A percentile compares a stretch with the other conserved stretches of the same genome.
phyloP scores from a whole-genome alignment of 148 eudicot species.

The Selenicereus undatus region DNA sequence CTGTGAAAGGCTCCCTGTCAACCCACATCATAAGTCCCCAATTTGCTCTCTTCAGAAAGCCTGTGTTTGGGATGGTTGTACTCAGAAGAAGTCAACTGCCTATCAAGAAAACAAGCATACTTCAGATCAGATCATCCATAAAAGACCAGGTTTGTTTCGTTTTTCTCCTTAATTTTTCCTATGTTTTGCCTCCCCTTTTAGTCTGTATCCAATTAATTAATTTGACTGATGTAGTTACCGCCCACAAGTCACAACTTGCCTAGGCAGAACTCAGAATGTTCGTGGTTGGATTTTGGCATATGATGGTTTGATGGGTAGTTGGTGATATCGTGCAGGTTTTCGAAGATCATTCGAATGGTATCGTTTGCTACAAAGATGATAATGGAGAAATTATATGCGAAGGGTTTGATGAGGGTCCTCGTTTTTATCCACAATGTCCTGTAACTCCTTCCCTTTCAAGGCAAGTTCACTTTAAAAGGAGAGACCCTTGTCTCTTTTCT shows the following conservation, averaged over 20 bases:
- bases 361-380: conserved; percentile 70
- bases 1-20: conserved; percentile 31
- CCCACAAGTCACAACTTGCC: neutral
- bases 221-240: too few relatives aligned
- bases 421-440: conserved; percentile 41
- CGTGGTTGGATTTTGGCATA: neutral
- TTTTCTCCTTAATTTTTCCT: conserved; percentile 17
- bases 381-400: conserved; percentile 81
- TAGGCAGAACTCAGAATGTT: neutral
- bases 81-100: conserved; percentile 30
- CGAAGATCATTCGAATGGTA: conserved; percentile 73
- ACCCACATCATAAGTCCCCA: conserved; percentile 30
- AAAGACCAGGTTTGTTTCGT: conserved; percentile 45
- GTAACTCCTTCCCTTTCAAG: conserved; percentile 32
- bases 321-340: conserved; percentile 46
- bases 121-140: conserved; percentile 41
- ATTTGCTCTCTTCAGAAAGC: conserved; percentile 26
- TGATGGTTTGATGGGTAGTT: neutral
- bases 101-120: conserved; percentile 27
- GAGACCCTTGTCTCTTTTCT: neutral
- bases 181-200: neutral
- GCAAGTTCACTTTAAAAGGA: conserved; percentile 15
- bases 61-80: conserved; percentile 26
- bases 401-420: conserved; percentile 92
- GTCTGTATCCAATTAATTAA: neutral